Conservation (phyloP, 352 stramenopile species). For the Phytopythium cucurbitacearum region DNA sequence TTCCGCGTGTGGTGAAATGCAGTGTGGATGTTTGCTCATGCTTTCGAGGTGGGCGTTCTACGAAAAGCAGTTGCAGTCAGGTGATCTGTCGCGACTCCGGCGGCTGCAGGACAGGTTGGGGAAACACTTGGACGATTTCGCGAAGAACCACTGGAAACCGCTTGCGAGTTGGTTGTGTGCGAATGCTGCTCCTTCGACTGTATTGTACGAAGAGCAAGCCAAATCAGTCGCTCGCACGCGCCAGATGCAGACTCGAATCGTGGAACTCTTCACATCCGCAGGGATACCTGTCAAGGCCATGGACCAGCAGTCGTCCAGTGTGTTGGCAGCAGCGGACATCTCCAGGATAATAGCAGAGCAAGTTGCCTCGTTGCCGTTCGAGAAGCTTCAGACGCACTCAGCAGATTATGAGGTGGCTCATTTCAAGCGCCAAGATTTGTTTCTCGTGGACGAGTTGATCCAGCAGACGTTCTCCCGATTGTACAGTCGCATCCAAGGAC, state of each 20-base stretch:
- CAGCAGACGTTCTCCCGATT: constrained; percentile 47
- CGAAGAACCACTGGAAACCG: constrained; percentile 41
- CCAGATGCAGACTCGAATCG: constrained; percentile 53
- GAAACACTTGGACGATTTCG: constrained; percentile 23
- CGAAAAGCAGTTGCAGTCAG: constrained; percentile 20
- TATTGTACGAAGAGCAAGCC: constrained; percentile 44
- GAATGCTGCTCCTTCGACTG: too few relatives aligned
- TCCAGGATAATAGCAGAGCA: constrained; percentile 68
- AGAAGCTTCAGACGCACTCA: constrained; percentile 20
- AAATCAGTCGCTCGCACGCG: constrained; percentile 38
- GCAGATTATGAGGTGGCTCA: constrained; percentile 61
- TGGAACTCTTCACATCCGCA: constrained; percentile 37
- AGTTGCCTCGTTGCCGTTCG: constrained; percentile 48
- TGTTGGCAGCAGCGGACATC: constrained; percentile 27
- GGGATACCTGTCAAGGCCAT: constrained; percentile 22
- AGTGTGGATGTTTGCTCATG: constrained; percentile 53
- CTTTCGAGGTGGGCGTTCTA: constrained; percentile 49
- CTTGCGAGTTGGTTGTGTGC: constrained; percentile 10
- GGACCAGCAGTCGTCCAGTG: neutral
- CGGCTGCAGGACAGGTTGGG: constrained; percentile 22
- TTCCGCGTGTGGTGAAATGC: constrained; percentile 42
- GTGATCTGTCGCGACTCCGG: constrained; percentile 7
- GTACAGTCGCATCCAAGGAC: constrained; percentile 53
- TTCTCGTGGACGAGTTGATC: constrained; percentile 67
- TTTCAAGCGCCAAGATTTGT: constrained; percentile 79